phyloP scores from a whole-genome alignment of 371 early-diverging fungal genomes.

The Mucor circinelloides region DNA sequence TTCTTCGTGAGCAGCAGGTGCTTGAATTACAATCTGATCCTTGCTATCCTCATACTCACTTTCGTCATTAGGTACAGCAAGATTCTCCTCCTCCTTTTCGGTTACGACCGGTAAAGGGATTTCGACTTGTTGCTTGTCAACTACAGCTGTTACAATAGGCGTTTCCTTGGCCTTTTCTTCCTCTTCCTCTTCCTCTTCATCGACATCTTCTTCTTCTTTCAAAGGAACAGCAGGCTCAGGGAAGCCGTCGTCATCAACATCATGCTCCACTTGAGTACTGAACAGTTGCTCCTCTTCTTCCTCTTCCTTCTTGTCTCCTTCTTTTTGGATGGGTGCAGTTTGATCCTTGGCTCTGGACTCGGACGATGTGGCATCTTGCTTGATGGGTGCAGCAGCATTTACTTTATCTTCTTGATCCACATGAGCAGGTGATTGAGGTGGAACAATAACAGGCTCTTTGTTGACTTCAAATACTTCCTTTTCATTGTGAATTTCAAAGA shows the following conservation, averaged over 20 bases:
- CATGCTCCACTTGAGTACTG: background rate
- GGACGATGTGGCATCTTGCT: background rate
- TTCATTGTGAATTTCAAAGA: background rate
- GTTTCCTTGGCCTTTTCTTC: background rate
- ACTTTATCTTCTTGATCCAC: background rate
- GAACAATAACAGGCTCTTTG: background rate
- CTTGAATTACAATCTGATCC: background rate
- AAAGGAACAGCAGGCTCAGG: background rate
- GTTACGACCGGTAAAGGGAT: background rate
- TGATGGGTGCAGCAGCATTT: background rate
- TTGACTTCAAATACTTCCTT: slow-evolving; percentile 5
- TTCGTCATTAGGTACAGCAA: background rate
- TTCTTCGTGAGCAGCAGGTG: background rate
- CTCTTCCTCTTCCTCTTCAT: background rate
- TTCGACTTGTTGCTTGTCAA: background rate
- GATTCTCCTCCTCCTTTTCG: background rate
- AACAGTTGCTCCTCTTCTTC: background rate
- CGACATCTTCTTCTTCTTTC: background rate
- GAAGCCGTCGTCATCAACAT: background rate
- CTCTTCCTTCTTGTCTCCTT: background rate
- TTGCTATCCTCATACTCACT: background rate
- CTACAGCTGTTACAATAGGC: background rate
- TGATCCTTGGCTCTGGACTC: background rate
- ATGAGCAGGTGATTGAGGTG: background rate
- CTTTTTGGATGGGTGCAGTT: background rate